Evolutionary conservation across 2,329 filamentous ascomycete species (phyloP).

Genomic region (Falciphora oryzae): DNA sequence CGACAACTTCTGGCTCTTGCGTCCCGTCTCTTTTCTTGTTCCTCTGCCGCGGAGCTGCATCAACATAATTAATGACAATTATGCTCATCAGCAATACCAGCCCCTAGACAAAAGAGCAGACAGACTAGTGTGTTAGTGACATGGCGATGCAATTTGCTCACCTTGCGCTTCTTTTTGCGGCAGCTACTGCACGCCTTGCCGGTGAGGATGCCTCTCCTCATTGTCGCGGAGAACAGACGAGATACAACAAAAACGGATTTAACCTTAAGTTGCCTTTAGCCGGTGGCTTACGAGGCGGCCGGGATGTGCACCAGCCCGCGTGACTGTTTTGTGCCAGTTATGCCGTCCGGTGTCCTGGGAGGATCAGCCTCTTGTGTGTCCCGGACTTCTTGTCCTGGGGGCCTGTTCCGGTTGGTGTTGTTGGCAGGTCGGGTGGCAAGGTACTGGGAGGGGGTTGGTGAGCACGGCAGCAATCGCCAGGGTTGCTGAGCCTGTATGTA

Average conservation of each 20-base stretch:
- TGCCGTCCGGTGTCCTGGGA: too few relatives aligned
- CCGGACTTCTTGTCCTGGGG: too few relatives aligned
- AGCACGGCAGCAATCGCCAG: not conserved
- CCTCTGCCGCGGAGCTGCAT: not conserved
- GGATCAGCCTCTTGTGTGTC: not conserved
- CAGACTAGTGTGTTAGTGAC: not conserved
- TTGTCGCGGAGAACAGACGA: not conserved
- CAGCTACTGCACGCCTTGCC: slow-evolving; percentile 5
- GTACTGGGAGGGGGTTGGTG: not conserved
- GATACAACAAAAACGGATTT: not conserved
- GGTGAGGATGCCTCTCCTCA: slow-evolving; percentile 3
- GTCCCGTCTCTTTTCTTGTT: not conserved
- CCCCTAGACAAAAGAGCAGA: not conserved
- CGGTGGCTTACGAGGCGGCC: not conserved
- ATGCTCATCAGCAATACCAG: too few relatives aligned
- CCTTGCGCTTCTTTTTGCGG: slow-evolving; percentile 8
- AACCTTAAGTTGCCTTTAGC: not conserved
- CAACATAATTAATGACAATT: not conserved
- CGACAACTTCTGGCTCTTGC: not conserved
- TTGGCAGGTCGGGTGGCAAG: too few relatives aligned
- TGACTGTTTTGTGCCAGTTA: not conserved
- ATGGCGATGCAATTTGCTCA: not conserved
- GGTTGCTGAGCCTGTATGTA: not conserved
- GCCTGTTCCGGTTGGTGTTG: too few relatives aligned
- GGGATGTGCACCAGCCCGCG: not conserved